Conservation (phyloP, 2,329 filamentous ascomycete genomes). For the Colletotrichum eleusines region DNA sequence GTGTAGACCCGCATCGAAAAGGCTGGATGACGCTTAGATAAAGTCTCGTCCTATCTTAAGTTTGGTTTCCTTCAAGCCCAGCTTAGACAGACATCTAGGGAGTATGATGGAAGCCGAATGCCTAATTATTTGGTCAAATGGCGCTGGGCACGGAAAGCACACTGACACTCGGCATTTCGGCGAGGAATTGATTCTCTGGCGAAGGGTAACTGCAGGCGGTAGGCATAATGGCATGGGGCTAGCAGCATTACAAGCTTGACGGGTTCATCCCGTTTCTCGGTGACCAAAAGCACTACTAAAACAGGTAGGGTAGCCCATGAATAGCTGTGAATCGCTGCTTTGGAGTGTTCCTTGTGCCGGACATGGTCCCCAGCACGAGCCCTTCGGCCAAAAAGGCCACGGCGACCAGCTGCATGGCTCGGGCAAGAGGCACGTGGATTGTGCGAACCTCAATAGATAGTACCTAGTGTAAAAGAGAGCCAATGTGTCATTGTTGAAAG, state of each 20-base stretch:
- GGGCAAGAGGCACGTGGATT: background rate
- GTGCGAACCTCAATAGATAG: background rate
- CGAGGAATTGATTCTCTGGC: background rate
- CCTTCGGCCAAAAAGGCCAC: slow-evolving; percentile 1
- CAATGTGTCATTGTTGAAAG: slow-evolving; percentile 23
- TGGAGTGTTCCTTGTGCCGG: slow-evolving; percentile 15
- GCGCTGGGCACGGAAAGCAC: background rate
- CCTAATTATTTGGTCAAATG: background rate
- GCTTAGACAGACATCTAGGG: background rate
- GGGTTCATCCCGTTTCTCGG: slow-evolving; percentile 14
- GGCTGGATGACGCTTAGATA: too few relatives aligned
- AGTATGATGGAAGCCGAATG: background rate
- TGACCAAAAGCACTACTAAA: background rate
- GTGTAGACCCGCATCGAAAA: too few relatives aligned
- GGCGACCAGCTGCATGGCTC: slow-evolving; percentile 23
- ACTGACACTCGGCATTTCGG: background rate
- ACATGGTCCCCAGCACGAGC: slow-evolving; percentile 14
- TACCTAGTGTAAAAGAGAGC: background rate
- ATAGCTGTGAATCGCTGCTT: background rate
- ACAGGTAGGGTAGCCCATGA: slow-evolving; percentile 17
- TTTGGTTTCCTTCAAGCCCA: background rate
- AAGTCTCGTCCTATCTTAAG: background rate
- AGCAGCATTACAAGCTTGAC: background rate
- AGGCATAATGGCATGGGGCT: background rate
- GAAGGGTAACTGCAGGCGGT: background rate